Evolutionary conservation across 306 rosid species (phyloP).

Genomic region (Prunus kanzakura): DNA sequence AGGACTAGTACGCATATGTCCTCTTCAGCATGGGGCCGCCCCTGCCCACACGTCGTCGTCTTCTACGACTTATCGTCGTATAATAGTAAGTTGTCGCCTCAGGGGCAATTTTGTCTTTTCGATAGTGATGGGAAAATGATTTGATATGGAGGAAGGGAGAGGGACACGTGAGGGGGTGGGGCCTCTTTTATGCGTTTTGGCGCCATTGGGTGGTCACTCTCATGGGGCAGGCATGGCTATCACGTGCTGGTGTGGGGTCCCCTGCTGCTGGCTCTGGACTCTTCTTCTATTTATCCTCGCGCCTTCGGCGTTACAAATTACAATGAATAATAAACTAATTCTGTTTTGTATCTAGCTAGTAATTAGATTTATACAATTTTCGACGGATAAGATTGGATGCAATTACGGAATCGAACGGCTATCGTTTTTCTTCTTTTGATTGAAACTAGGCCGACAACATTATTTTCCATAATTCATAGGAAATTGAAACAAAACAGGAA

Average conservation of each 20-base stretch:
- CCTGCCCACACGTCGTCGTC: neutral
- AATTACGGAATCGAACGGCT: no score
- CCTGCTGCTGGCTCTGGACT: no score
- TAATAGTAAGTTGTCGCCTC: conserved; percentile 5
- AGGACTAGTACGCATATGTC: neutral
- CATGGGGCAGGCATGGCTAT: no score
- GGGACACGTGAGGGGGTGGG: neutral
- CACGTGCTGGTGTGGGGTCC: neutral
- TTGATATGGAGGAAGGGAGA: neutral
- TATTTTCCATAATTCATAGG: no score
- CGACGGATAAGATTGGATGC: no score
- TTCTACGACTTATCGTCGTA: neutral
- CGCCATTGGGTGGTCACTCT: no score
- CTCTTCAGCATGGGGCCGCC: neutral
- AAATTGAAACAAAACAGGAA: no score
- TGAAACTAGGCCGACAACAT: neutral
- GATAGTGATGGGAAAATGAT: neutral
- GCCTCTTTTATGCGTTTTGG: neutral
- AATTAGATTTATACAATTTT: no score
- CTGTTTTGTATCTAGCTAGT: no score
- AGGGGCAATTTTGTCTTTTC: neutral
- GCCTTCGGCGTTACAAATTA: no score
- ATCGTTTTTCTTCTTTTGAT: neutral
- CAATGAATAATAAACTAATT: no score
- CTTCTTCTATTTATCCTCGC: no score